A percentile compares a stretch with the other conserved stretches of the same genome.
Conservation (phyloP, 345 rosid species). For the Bruguiera sexangula region DNA sequence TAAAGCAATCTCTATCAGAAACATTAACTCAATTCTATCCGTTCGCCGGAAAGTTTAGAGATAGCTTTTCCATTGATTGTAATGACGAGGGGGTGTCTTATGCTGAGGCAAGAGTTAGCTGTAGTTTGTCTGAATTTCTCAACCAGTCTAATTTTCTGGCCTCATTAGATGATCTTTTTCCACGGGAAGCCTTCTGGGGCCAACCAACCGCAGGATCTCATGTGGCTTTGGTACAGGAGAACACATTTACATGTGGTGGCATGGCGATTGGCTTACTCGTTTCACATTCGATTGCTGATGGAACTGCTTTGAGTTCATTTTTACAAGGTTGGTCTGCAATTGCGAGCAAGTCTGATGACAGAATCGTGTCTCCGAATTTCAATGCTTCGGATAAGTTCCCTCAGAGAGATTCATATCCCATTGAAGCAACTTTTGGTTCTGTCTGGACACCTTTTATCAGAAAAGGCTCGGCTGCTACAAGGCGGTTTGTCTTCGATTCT, state of each 20-base stretch:
- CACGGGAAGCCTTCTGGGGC: background rate
- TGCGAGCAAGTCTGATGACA: conserved; percentile 8
- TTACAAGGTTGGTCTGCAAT: conserved; percentile 40
- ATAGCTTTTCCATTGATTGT: conserved; percentile 16
- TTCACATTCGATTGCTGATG: conserved; percentile 50
- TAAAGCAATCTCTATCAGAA: conserved; percentile 18
- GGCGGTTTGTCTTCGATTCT: background rate
- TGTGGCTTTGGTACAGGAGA: conserved; percentile 23
- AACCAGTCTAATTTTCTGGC: conserved; percentile 7
- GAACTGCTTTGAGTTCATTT: conserved; percentile 35
- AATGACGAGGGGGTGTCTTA: conserved; percentile 21
- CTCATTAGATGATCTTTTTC: conserved; percentile 16
- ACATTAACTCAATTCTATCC: conserved; percentile 24
- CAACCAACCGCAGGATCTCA: conserved; percentile 5
- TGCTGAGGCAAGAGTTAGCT: conserved; percentile 5
- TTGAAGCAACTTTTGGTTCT: background rate
- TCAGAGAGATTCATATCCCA: background rate
- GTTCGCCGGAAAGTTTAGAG: conserved; percentile 21
- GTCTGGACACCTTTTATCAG: background rate
- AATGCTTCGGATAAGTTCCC: conserved; percentile 33
- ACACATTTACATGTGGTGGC: conserved; percentile 39
- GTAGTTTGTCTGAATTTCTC: conserved; percentile 15
- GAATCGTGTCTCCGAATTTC: conserved; percentile 27
- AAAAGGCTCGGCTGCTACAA: background rate
- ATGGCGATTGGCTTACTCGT: conserved; percentile 31